phyloP scores from a whole-genome alignment of 176 grass and related monocot species.

The Eleusine coracana region DNA sequence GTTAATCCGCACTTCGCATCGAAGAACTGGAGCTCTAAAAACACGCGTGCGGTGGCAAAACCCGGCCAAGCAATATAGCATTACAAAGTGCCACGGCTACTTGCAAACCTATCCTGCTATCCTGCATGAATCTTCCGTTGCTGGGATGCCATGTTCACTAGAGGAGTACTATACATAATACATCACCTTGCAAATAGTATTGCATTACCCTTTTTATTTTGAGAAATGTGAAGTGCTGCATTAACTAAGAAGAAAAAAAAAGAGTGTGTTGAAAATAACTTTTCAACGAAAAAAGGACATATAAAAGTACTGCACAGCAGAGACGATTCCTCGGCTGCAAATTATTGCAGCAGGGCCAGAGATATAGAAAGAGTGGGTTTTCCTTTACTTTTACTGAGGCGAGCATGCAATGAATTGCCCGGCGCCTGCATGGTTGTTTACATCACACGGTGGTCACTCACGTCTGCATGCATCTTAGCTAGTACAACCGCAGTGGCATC shows the following conservation, averaged over 20 bases:
- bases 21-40: not conserved
- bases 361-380: not conserved
- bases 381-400: not conserved
- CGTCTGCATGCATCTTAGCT: not conserved
- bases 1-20: not conserved
- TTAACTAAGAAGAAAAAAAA: no score
- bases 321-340: not conserved
- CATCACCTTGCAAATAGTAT: no score
- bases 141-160: no score
- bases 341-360: not conserved
- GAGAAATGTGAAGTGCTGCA: no score
- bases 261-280: no score
- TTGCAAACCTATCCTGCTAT: no score
- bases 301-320: not conserved
- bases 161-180: no score
- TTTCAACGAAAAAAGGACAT: no score
- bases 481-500: constrained; percentile 14
- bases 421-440: not conserved
- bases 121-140: no score
- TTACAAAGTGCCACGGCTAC: no score
- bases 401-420: not conserved
- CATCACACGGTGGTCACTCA: not conserved
- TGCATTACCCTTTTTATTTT: no score
- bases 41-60: not conserved
- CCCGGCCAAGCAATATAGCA: not conserved